Base-by-base conservation (phyloP, 2,329 filamentous ascomycete species). In the Fusarium graminum region DNA sequence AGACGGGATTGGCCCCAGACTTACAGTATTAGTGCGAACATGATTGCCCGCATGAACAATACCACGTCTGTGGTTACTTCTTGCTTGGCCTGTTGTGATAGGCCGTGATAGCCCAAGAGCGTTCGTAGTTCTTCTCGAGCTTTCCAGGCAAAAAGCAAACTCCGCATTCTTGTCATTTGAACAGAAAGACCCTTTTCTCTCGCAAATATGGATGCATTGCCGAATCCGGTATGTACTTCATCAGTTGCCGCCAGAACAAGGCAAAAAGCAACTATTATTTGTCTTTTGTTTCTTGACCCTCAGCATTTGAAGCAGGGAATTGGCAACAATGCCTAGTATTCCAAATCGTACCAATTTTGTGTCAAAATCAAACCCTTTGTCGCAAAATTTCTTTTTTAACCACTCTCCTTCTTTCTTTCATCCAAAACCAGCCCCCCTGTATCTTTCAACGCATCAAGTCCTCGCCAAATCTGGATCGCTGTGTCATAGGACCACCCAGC, bases 1-100 rank as follows among this genome's bases (percentile, higher is more conserved):
- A 38, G 58, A 29, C 40, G 25, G 45, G 52, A 58, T 51, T 65
- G 49, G 62, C 44, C 40, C 44, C 29, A 44, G 45, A 32, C n/a
- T 42, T 41, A 40, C 34, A 32, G 36, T 65, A 22, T 22, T 22
- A 57, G 64, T 51, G 65, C 65, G 65, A 67, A 67, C 65, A 42
- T 64, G 64, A 67, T 67, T 61, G 65, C 64, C 64, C 47, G 64
- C 65, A 68, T 67, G 41, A 17, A 52, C 26, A 47, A 49, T 58
- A 63, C 52, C 52, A 28, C 38, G 29, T 40, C 49, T 55, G 40
- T 49, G 42, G 40, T 30, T 51, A 54, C 26, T 32, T n/a, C 53
- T 49, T 59, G 53, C 53, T 49, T 59, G 53, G 29, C 26, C 43
- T 42, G 38, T 14, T 26, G 16, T 61, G 51, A 61, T 68, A 67